Conservation (phyloP, 2,329 filamentous ascomycete genomes). For the Trichoderma sp. region DNA sequence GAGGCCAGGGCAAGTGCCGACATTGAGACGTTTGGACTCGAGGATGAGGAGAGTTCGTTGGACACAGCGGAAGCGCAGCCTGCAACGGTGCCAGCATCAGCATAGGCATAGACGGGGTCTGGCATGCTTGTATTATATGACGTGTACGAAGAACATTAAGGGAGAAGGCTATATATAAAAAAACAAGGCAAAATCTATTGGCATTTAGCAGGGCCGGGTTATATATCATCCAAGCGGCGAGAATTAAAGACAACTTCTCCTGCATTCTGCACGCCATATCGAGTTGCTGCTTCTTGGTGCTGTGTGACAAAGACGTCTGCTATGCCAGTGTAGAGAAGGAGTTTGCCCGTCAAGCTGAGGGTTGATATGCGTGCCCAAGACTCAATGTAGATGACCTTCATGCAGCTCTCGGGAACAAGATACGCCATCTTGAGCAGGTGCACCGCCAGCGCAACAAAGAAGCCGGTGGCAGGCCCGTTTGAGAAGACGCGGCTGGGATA, state of each 20-base stretch:
- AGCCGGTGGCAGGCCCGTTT: conserved; percentile 85
- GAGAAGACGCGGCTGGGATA: conserved; percentile 76
- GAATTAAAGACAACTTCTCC: conserved; percentile 42
- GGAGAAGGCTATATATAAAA: not conserved
- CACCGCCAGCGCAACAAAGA: conserved; percentile 62
- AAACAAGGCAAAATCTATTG: not conserved
- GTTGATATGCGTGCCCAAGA: conserved; percentile 83
- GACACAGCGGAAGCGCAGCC: conserved; percentile 26
- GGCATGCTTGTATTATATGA: conserved; percentile 13
- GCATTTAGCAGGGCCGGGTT: conserved; percentile 1
- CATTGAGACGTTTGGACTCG: conserved; percentile 42
- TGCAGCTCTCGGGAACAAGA: conserved; percentile 48
- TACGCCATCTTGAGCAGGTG: conserved; percentile 47
- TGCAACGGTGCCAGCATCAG: not conserved
- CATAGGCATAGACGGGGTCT: not conserved
- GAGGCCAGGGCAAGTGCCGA: conserved; percentile 41
- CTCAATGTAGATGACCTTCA: conserved; percentile 82
- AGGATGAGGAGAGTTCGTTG: conserved; percentile 30
- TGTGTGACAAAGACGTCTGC: conserved; percentile 82
- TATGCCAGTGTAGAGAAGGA: conserved; percentile 62
- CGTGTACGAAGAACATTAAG: conserved; percentile 19
- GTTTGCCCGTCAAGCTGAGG: conserved; percentile 78
- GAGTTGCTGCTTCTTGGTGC: conserved; percentile 62
- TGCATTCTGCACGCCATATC: conserved; percentile 38
- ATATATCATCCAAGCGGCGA: conserved; percentile 25